Evolutionary conservation across 495 filamentous ascomycete genomes (phyloP).

Genomic region (Aspergillus bridgeri): DNA sequence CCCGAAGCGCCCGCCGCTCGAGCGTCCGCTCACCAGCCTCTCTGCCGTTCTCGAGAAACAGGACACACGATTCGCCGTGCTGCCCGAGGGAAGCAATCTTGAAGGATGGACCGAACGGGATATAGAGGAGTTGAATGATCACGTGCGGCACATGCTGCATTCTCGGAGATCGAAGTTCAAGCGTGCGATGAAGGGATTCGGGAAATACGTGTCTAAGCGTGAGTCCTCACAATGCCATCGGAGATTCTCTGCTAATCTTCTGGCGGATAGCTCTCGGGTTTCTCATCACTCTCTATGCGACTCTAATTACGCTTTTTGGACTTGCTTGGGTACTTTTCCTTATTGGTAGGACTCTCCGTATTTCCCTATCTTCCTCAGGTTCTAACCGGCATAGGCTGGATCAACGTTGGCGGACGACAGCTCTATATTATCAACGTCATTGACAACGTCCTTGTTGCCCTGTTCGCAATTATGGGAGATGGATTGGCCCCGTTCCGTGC

Average conservation of each 20-base stretch:
- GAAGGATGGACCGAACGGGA: conserved; percentile 68
- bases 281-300: conserved; percentile 74
- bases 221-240: conserved; percentile 20
- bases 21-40: conserved; percentile 32
- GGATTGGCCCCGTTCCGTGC: conserved; percentile 72
- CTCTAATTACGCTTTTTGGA: conserved; percentile 74
- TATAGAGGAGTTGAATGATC: conserved; percentile 69
- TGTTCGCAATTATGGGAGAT: conserved; percentile 76
- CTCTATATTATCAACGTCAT: conserved; percentile 70
- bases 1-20: conserved; percentile 25
- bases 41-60: conserved; percentile 28
- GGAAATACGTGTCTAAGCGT: conserved; percentile 67
- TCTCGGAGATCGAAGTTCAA: conserved; percentile 73
- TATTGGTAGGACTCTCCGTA: conserved; percentile 48
- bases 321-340: conserved; percentile 81
- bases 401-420: conserved; percentile 71
- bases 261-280: conserved; percentile 58
- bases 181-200: conserved; percentile 69
- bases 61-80: conserved; percentile 37
- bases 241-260: conserved; percentile 9
- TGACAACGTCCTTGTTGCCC: conserved; percentile 70
- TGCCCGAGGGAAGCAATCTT: conserved; percentile 57
- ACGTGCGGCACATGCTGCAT: conserved; percentile 79
- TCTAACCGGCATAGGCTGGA: conserved; percentile 53
- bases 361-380: background rate